These are phyloP conservation scores for Borovskyia barvae DNA, from an alignment of 208 protist species.

Conservation along the genomic window DNA sequence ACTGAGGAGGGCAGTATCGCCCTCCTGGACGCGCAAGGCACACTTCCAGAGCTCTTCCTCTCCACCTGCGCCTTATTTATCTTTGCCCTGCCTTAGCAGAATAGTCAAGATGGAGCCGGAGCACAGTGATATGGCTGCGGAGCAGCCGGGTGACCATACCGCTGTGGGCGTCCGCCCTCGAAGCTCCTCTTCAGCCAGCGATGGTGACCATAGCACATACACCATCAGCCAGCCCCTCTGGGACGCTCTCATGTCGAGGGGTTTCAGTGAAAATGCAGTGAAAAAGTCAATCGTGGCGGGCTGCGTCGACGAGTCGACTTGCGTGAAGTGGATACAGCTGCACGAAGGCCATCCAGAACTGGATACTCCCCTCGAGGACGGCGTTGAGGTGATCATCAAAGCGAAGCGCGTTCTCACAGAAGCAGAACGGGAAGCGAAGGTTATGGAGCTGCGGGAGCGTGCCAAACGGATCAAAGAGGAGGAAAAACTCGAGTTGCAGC, in stretches of 20 bases:
- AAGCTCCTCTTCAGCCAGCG: constrained; percentile 4
- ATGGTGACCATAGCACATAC: constrained; percentile 25
- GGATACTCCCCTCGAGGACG: constrained; percentile 67
- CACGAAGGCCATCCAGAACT: constrained; percentile 82
- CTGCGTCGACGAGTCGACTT: constrained; percentile 77
- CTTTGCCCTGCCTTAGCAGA: too few relatives aligned
- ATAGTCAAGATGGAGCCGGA: too few relatives aligned
- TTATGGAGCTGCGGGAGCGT: constrained; percentile 60
- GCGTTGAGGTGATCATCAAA: constrained; percentile 67
- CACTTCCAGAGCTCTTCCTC: too few relatives aligned
- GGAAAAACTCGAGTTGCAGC: constrained; percentile 39
- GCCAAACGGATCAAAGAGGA: constrained; percentile 53
- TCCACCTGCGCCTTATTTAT: too few relatives aligned
- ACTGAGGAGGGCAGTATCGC: too few relatives aligned
- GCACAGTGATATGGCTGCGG: too few relatives aligned
- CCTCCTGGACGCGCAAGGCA: too few relatives aligned
- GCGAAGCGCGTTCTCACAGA: constrained; percentile 68
- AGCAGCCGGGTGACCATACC: too few relatives aligned
- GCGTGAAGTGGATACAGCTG: constrained; percentile 84
- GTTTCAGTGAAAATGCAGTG: constrained; percentile 85
- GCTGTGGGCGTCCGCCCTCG: too few relatives aligned
- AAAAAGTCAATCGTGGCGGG: constrained; percentile 87
- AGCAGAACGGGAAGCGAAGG: constrained; percentile 66
- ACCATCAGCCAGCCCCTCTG: constrained; percentile 56
- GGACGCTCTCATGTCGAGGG: constrained; percentile 42